phyloP scores from a whole-genome alignment of 176 grass and related monocot species.

The Phyllostachys edulis region DNA sequence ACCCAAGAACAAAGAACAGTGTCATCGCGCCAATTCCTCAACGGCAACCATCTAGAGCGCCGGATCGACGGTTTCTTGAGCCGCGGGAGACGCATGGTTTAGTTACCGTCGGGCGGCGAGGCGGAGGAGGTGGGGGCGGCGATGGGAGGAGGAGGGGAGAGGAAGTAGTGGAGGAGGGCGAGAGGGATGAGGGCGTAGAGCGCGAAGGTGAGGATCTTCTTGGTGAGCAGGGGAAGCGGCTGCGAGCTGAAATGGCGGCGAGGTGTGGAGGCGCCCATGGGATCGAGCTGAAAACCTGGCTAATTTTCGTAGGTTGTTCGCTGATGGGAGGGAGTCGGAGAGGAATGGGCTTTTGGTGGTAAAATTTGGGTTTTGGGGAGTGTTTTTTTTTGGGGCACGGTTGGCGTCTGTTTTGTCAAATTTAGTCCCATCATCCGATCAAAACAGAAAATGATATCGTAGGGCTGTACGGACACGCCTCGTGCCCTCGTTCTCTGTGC shows the following conservation, averaged over 20 bases:
- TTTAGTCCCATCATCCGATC: no score
- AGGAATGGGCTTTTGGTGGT: neutral
- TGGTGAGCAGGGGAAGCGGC: slow-evolving; percentile 4
- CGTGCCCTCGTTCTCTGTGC: no score
- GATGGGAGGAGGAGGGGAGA: slow-evolving; percentile 13
- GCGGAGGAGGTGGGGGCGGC: neutral
- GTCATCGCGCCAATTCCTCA: neutral
- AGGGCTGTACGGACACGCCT: no score
- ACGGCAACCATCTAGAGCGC: neutral
- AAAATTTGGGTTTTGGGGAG: no score
- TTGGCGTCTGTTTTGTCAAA: no score
- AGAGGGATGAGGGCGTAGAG: slow-evolving; percentile 47
- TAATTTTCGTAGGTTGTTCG: neutral
- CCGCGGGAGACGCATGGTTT: neutral
- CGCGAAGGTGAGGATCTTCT: slow-evolving; percentile 31
- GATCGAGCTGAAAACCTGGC: neutral
- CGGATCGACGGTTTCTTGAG: neutral
- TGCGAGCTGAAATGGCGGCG: neutral
- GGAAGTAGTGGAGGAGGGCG: slow-evolving; percentile 41
- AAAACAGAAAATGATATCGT: no score
- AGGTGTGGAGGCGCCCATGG: slow-evolving; percentile 11
- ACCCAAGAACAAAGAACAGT: neutral
- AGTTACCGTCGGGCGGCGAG: neutral
- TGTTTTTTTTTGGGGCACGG: no score
- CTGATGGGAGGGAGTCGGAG: neutral